phyloP scores from a whole-genome alignment of 352 stramenopile species.

The Phytophthora gonapodyides region DNA sequence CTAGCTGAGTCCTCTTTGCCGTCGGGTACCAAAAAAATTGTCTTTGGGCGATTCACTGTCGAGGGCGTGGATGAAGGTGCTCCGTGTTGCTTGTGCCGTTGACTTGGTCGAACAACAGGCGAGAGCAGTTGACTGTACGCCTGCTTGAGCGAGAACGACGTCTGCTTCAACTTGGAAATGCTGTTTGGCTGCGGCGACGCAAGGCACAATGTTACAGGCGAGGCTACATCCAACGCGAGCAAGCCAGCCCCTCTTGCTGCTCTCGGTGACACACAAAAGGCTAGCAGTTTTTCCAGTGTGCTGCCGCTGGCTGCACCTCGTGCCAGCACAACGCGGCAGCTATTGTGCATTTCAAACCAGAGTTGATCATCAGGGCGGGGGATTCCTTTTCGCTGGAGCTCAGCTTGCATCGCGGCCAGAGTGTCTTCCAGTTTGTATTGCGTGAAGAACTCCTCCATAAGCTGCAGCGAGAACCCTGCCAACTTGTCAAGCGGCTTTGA shows the following conservation, averaged over 20 bases:
- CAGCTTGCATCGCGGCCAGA: constrained; percentile 35
- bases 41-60: constrained; percentile 3
- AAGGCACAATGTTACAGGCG: constrained; percentile 44
- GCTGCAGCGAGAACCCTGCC: constrained; percentile 49
- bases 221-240: constrained; percentile 46
- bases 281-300: constrained; percentile 58
- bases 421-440: constrained; percentile 44
- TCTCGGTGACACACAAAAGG: constrained; percentile 45
- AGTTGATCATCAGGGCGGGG: constrained; percentile 34
- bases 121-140: constrained; percentile 59
- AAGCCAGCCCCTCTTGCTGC: constrained; percentile 21
- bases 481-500: constrained; percentile 32
- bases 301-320: constrained; percentile 25
- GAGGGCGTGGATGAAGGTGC: constrained; percentile 15
- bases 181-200: constrained; percentile 45
- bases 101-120: constrained; percentile 61
- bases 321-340: constrained; percentile 45
- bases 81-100: constrained; percentile 15
- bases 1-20: constrained; percentile 5
- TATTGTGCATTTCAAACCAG: constrained; percentile 67
- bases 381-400: constrained; percentile 43
- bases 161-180: constrained; percentile 39
- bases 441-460: constrained; percentile 68
- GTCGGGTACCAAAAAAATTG: not conserved
- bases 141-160: constrained; percentile 47